Evolutionary conservation across 208 protist genomes (phyloP).

Genomic region (Leishmania amazonensis): DNA sequence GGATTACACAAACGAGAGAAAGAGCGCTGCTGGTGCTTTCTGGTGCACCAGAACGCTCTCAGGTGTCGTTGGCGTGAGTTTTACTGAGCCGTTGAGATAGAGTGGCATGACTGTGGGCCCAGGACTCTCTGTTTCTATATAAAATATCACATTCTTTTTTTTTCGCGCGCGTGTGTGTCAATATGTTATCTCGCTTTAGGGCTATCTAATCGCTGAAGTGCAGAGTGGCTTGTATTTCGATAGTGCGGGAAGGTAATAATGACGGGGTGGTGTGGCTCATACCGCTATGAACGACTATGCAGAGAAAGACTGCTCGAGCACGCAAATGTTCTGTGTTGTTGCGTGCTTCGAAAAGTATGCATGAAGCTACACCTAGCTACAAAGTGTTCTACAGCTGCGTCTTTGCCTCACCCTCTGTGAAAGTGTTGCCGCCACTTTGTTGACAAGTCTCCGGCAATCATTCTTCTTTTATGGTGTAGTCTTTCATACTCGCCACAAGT

Average conservation of each 20-base stretch:
- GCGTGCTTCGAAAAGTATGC: neutral
- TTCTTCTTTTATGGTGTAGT: neutral
- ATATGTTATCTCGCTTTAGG: neutral
- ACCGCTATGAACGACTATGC: neutral
- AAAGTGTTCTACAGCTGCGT: neutral
- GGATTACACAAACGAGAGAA: neutral
- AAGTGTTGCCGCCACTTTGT: neutral
- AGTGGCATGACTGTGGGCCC: too few species aligned
- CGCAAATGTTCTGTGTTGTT: neutral
- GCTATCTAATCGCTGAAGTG: neutral
- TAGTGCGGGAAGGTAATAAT: neutral
- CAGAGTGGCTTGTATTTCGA: neutral
- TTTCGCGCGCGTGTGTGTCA: neutral
- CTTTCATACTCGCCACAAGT: neutral
- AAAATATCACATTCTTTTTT: neutral
- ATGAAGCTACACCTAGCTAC: neutral
- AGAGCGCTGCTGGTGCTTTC: neutral
- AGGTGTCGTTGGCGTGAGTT: neutral
- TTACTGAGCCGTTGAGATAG: neutral
- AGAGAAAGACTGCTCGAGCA: neutral
- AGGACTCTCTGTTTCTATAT: neutral
- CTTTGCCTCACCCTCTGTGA: neutral
- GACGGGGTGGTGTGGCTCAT: neutral
- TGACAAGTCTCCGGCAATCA: neutral
- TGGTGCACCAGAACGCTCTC: neutral